phyloP scores from a whole-genome alignment of 2,329 filamentous ascomycete genomes.

The Ambrosiella xylebori region DNA sequence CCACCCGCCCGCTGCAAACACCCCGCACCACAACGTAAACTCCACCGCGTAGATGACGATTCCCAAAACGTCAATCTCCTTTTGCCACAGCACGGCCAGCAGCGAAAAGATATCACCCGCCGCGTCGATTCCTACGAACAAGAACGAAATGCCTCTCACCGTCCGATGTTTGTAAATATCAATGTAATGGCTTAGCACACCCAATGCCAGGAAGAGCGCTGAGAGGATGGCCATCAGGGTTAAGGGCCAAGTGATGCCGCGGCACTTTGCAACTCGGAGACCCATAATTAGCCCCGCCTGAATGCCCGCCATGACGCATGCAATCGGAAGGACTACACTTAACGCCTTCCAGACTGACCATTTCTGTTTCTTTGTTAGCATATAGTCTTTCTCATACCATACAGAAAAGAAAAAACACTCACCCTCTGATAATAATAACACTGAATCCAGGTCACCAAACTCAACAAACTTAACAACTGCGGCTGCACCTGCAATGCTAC shows the following conservation, averaged over 20 bases:
- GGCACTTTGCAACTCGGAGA: constrained; percentile 27
- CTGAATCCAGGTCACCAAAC: constrained; percentile 27
- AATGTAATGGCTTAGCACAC: constrained; percentile 51
- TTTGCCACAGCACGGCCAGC: constrained; percentile 45
- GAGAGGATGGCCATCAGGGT: constrained; percentile 51
- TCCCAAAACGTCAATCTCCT: constrained; percentile 39
- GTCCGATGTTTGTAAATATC: constrained; percentile 51
- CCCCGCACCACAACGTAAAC: constrained; percentile 47
- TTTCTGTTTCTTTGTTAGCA: constrained; percentile 14
- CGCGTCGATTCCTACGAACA: constrained; percentile 55
- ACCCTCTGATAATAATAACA: constrained; percentile 27
- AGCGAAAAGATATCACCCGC: constrained; percentile 51
- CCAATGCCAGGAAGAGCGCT: constrained; percentile 43
- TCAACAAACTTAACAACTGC: constrained; percentile 26
- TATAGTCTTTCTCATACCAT: constrained; percentile 19
- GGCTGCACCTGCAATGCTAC: constrained; percentile 26
- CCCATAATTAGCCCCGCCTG: constrained; percentile 43
- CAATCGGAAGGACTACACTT: constrained; percentile 32
- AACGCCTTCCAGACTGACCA: constrained; percentile 35
- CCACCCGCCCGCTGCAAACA: constrained; percentile 47
- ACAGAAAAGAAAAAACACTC: constrained; percentile 13
- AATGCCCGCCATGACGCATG: constrained; percentile 38
- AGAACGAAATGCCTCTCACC: constrained; percentile 53
- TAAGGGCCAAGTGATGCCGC: constrained; percentile 39
- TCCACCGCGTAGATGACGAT: constrained; percentile 52